Evolutionary conservation across 2,329 filamentous ascomycete genomes (phyloP), one percentile per base, ranked within the genome.

Genomic region (Diaporthe capsici): DNA sequence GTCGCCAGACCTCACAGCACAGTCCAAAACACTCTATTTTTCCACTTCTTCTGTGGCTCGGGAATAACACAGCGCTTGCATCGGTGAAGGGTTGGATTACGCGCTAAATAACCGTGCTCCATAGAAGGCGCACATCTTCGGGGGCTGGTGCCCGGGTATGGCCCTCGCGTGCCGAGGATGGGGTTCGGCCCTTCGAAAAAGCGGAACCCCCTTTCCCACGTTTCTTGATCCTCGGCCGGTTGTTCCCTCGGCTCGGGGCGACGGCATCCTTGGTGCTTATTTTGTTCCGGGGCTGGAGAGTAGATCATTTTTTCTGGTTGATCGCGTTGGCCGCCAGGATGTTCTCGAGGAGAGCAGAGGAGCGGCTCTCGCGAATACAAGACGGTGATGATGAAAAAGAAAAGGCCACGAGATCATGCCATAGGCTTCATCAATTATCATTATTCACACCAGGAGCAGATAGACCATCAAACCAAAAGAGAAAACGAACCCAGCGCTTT

Each of bases 41-140:
- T 12, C n/a, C n/a, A n/a, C n/a, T 28, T 6, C 3, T 28, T n/a
- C 4, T 9, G 2, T 4, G n/a, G 13, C 37, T 20, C 60, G 37
- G 63, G 22, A 25, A 68, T 39, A 68, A 68, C 13, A 13, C 10
- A 49, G 37, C n/a, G n/a, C 60, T 15, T n/a, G 44, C 28, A 65
- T 65, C 42, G 42, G 42, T 49, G 60, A 63, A 28, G 60, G 39
- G 44, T 28, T 28, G 25, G 37, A n/a, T 9, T 2, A 39, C 58
- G 5, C 60, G 60, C 60, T 63, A 63, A 17, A 12, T 25, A 53
- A 28, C 60, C 5, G 17, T 42, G 6, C 58, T 17, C 60, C 60
- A 44, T 63, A 63, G 10, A 28, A 42, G 31, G n/a, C 60, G 60
- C 60, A 63, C 15, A 47, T 65, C 61, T 49, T 49, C 61, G 42